Conservation (phyloP, 352 stramenopile genomes). For the Elongisporangium senticosum region DNA sequence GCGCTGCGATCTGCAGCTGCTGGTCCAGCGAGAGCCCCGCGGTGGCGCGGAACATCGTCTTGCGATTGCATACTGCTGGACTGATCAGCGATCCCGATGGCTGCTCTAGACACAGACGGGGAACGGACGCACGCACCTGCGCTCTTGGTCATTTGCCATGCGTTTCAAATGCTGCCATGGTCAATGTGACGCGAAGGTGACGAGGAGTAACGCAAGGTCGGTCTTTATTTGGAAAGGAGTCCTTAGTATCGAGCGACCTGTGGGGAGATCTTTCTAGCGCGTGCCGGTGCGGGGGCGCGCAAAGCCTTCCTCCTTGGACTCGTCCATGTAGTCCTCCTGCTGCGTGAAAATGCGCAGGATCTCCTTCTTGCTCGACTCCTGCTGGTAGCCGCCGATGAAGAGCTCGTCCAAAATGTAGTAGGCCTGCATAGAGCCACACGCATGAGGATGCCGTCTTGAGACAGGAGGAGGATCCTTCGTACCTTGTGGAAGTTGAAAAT, state of each 20-base stretch:
- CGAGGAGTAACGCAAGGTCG: slow-evolving; percentile 1
- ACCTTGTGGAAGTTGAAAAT: slow-evolving; percentile 99
- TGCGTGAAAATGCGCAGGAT: slow-evolving; percentile 84
- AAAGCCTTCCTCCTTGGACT: slow-evolving; percentile 85
- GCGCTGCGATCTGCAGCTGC: slow-evolving; percentile 44
- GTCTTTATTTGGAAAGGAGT: background rate
- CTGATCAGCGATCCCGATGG: background rate
- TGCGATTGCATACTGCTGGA: slow-evolving; percentile 19
- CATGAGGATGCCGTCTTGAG: background rate
- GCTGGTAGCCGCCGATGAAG: slow-evolving; percentile 97
- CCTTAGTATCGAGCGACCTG: background rate
- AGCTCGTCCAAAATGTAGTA: slow-evolving; percentile 99
- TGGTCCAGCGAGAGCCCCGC: slow-evolving; percentile 56
- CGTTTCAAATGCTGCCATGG: background rate
- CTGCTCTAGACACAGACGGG: no score
- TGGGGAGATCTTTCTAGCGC: slow-evolving; percentile 26
- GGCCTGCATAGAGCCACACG: slow-evolving; percentile 37
- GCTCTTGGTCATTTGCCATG: background rate
- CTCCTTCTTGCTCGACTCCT: slow-evolving; percentile 94
- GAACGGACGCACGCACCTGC: background rate
- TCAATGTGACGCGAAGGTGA: slow-evolving; percentile 1
- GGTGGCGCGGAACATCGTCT: slow-evolving; percentile 65
- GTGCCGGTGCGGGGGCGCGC: slow-evolving; percentile 52
- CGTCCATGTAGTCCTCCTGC: slow-evolving; percentile 89
- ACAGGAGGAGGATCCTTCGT: no score